Percentiles rank a stretch among this genome's conserved stretches.
phyloP scores from a whole-genome alignment of 1,284 basidiomycete species.

The Heterobasidion parviporum region DNA sequence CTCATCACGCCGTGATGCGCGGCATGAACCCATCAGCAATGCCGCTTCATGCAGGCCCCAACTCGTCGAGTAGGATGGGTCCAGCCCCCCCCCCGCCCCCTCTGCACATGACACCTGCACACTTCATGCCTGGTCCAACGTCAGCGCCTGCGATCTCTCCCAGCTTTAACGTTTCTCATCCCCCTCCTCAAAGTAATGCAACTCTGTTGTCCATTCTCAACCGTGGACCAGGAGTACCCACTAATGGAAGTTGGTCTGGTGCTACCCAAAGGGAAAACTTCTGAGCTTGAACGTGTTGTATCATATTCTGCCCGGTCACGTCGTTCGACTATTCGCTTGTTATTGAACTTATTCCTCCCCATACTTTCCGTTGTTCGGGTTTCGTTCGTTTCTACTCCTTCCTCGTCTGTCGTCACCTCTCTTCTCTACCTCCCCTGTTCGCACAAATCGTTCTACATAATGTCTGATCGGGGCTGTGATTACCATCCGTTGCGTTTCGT shows the following conservation, averaged over 20 bases:
- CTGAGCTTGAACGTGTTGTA: neutral
- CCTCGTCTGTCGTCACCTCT: neutral
- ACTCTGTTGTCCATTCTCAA: slow-evolving; percentile 27
- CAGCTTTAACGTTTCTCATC: slow-evolving; percentile 11
- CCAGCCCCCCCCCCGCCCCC: slow-evolving; percentile 9
- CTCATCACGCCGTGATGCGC: neutral
- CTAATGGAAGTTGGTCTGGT: neutral
- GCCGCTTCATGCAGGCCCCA: neutral
- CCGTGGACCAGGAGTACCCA: slow-evolving; percentile 9
- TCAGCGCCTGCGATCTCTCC: slow-evolving; percentile 14
- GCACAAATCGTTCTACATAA: neutral
- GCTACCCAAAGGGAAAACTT: neutral
- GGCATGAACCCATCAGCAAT: neutral
- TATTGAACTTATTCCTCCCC: neutral
- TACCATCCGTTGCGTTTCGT: neutral
- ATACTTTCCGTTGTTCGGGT: neutral
- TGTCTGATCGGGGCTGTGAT: neutral
- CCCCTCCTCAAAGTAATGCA: slow-evolving; percentile 16
- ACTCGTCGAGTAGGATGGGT: neutral
- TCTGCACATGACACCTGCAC: slow-evolving; percentile 7
- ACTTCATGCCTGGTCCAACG: slow-evolving; percentile 9
- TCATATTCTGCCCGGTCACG: neutral
- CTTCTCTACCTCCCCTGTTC: neutral
- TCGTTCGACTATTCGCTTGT: neutral
- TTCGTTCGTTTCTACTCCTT: neutral